Evolutionary conservation across 495 filamentous ascomycete genomes (phyloP), one percentile per base, ranked within the genome.

Genomic region (Penicillium lividum): DNA sequence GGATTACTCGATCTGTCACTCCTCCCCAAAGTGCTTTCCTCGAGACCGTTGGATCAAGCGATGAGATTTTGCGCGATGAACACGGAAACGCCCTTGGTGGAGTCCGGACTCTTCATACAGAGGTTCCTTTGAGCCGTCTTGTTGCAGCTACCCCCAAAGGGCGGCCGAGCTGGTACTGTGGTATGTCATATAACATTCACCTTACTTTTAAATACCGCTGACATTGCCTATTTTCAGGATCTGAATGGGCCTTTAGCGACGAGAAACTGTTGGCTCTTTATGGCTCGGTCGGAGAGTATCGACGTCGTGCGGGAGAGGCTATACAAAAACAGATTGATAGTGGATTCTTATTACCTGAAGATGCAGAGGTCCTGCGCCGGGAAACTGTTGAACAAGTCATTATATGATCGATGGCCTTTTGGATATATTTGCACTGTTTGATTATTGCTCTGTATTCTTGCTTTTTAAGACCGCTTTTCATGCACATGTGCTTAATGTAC

Each of bases 31-130:
- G 38, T 10, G 25, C 33, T 43, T 25, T 8, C 28, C 29, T 59
- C 25, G 18, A 42, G 7, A n/a, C 40, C 4, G 22, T 56, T 25
- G 11, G 22, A 28, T 13, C 8, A 10, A 44, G 16, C 13, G 53
- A 54, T 28, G 53, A 60, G 4, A 50, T 60, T 25, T 13, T 44
- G 43, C 44, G 54, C 6, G 58, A 61, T 15, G 8, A 46, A 6
- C 29, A 57, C 7, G 58, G 54, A 13, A 61, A 57, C 36, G 54
- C 58, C 2, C 28, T 44, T 10, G 58, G 45, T 22, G 58, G 58
- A 2, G 46, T 61, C 4, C 34, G 58, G 16, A 61, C 58, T 50
- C 34, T 61, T 15, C 58, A 61, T 38, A 57, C 58, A 11, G 58
- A 61, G 3, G 58, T 36, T n/a, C 54, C 58, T 11, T 29, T 42